Evolutionary conservation across 2,329 filamentous ascomycete genomes (phyloP).

Genomic region (Colletotrichum sp.): DNA sequence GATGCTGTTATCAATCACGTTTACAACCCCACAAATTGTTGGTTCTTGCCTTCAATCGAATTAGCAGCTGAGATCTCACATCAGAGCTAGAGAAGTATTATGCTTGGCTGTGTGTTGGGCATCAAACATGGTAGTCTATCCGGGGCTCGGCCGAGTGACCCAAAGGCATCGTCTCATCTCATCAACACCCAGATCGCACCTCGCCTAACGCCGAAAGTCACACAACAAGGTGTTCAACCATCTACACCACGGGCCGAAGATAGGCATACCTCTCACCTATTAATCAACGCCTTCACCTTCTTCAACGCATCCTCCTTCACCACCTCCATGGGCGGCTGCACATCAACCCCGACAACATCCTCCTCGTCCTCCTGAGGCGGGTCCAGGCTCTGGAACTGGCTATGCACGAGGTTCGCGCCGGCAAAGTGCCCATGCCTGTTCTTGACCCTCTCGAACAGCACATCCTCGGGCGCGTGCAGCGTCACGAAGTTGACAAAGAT

Average conservation of each 20-base stretch:
- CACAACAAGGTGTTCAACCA: background rate
- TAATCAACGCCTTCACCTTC: background rate
- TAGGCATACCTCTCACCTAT: background rate
- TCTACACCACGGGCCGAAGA: background rate
- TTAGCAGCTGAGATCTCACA: fast-evolving
- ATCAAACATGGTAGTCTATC: background rate
- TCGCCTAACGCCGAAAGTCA: background rate
- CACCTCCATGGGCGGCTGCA: conserved; percentile 44
- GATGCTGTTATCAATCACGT: background rate
- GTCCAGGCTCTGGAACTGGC: conserved; percentile 72
- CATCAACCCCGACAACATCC: conserved; percentile 61
- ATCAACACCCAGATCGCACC: background rate
- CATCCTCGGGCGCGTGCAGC: conserved; percentile 67
- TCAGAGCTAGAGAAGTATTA: background rate
- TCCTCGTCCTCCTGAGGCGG: conserved; percentile 60
- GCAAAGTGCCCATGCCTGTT: conserved; percentile 74
- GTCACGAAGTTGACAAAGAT: conserved; percentile 75
- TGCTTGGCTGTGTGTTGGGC: background rate
- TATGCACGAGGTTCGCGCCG: conserved; percentile 75
- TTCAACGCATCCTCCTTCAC: conserved; percentile 49
- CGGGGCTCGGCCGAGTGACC: background rate
- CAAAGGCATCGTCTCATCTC: background rate
- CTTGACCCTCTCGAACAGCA: conserved; percentile 66
- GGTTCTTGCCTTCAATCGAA: background rate
- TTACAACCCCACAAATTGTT: background rate